Conservation (phyloP, 192 early-diverging fungal genomes). For the Pilobolus umbonatus region DNA sequence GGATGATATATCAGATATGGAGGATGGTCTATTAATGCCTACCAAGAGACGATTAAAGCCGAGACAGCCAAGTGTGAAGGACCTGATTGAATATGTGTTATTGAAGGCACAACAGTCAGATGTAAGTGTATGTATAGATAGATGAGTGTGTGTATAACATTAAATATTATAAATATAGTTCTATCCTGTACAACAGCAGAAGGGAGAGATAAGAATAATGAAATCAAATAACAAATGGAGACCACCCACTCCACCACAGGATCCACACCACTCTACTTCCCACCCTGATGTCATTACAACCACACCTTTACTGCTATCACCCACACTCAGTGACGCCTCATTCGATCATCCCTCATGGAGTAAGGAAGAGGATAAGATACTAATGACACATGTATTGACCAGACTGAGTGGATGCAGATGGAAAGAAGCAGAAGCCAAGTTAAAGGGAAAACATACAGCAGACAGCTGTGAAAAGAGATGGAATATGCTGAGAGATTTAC, state of each 20-base stretch:
- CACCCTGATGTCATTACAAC: not conserved
- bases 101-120: slow-evolving; percentile 4
- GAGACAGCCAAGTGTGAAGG: slow-evolving; percentile 2
- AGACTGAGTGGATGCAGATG: slow-evolving; percentile 5
- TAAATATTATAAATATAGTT: too few species aligned
- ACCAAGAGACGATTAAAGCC: slow-evolving; percentile 2
- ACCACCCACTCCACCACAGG: slow-evolving; percentile 17
- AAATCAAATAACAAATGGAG: slow-evolving; percentile 6
- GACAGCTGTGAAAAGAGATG: slow-evolving; percentile 1
- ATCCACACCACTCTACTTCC: not conserved
- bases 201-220: not conserved
- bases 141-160: not conserved
- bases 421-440: slow-evolving; percentile 6
- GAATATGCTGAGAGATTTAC: slow-evolving; percentile 9
- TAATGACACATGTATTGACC: slow-evolving; percentile 8
- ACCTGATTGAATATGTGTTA: slow-evolving; percentile 9
- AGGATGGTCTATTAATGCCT: not conserved
- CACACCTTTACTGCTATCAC: slow-evolving; percentile 2
- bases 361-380: slow-evolving; percentile 7
- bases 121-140: not conserved
- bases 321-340: slow-evolving; percentile 1
- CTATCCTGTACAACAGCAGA: not conserved
- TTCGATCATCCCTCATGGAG: too few species aligned
- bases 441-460: slow-evolving; percentile 4
- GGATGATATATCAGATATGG: not conserved